These are phyloP conservation scores for Monosporascus cannonballus DNA, from an alignment of 2,329 filamentous ascomycete genomes.

Conservation along the genomic window DNA sequence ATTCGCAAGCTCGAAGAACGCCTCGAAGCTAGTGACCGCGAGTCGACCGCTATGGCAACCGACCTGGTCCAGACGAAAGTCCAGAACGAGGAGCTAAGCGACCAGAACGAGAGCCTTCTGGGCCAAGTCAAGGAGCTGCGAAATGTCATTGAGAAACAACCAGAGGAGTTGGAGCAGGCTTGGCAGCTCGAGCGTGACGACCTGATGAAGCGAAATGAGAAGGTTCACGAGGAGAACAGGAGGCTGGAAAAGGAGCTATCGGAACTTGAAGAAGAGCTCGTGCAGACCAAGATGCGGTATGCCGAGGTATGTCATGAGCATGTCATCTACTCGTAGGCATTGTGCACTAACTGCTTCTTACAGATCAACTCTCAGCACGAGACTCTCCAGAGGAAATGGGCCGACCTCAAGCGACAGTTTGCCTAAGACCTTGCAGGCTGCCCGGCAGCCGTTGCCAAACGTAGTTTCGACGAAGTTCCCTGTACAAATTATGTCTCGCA, in stretches of 20 bases:
- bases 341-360: background rate
- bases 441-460: background rate
- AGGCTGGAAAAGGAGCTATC: slow-evolving; percentile 81
- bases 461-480: slow-evolving; percentile 11
- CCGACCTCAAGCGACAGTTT: slow-evolving; percentile 60
- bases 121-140: slow-evolving; percentile 81
- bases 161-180: slow-evolving; percentile 75
- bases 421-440: slow-evolving; percentile 24
- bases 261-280: slow-evolving; percentile 87
- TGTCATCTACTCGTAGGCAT: background rate
- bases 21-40: slow-evolving; percentile 79
- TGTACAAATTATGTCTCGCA: background rate
- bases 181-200: slow-evolving; percentile 83
- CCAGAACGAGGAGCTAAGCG: slow-evolving; percentile 81
- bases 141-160: slow-evolving; percentile 82
- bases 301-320: slow-evolving; percentile 69
- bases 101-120: slow-evolving; percentile 83
- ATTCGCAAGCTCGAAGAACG: slow-evolving; percentile 84
- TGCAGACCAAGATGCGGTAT: slow-evolving; percentile 90
- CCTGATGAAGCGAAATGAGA: slow-evolving; percentile 85
- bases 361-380: slow-evolving; percentile 69
- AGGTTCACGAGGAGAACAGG: slow-evolving; percentile 90
- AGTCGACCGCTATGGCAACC: slow-evolving; percentile 86
- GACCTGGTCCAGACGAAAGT: slow-evolving; percentile 90
- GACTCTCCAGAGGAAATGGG: slow-evolving; percentile 69